Conservation (phyloP, 2,329 filamentous ascomycete species). For the Waltergamsia citrina region DNA sequence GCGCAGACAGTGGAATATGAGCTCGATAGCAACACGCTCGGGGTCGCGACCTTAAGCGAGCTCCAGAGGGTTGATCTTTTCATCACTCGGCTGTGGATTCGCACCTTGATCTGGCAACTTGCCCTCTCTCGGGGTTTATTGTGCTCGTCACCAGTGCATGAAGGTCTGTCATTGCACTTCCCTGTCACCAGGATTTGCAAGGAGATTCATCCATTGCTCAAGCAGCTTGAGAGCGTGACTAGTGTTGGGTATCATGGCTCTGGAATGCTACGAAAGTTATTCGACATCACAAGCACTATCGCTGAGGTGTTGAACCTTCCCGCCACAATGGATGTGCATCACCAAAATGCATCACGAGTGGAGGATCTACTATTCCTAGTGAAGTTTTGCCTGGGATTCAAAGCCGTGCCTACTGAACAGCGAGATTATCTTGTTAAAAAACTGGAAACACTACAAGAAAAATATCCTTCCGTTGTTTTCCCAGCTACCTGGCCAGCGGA, state of each 20-base stretch:
- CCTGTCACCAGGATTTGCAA: conserved; percentile 27
- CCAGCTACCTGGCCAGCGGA: conserved; percentile 18
- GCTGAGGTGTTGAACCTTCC: conserved; percentile 29
- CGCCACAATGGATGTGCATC: conserved; percentile 13
- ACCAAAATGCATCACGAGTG: too few relatives aligned
- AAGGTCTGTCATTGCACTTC: conserved; percentile 30
- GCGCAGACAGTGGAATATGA: conserved; percentile 16
- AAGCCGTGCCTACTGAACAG: too few relatives aligned
- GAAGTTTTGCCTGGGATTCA: too few relatives aligned
- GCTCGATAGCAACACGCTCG: conserved; percentile 12
- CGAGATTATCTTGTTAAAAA: too few relatives aligned
- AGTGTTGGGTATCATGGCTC: conserved; percentile 32
- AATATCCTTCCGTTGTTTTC: too few relatives aligned
- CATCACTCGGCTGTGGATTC: conserved; percentile 35
- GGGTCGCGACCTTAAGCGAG: conserved; percentile 19
- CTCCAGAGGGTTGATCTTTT: conserved; percentile 29
- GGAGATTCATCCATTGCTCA: conserved; percentile 27
- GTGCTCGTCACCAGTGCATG: conserved; percentile 17
- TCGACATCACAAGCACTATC: conserved; percentile 32
- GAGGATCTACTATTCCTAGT: too few relatives aligned
- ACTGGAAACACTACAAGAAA: too few relatives aligned
- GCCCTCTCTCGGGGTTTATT: conserved; percentile 31
- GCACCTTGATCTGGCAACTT: conserved; percentile 34
- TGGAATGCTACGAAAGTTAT: conserved; percentile 34
- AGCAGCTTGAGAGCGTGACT: conserved; percentile 26